These are phyloP conservation scores for Tuber microsphaerosporum DNA, from an alignment of 495 filamentous ascomycete species.

Conservation along the genomic window DNA sequence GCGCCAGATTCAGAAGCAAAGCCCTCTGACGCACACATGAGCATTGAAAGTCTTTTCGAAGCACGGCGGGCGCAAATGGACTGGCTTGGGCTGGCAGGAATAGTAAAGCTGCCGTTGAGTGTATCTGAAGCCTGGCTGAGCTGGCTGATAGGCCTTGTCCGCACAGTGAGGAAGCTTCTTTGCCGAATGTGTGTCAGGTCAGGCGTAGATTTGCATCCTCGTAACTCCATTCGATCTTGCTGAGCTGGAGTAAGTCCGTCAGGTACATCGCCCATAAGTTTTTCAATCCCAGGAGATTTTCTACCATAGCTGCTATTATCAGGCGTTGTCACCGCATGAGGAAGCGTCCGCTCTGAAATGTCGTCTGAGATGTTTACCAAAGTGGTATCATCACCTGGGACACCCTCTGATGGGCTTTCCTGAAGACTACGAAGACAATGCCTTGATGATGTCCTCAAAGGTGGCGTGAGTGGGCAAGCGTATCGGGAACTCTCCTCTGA, in stretches of 20 bases:
- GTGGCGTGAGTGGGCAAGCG: constrained; percentile 27
- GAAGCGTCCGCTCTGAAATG: constrained; percentile 6
- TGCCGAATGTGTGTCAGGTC: constrained; percentile 31
- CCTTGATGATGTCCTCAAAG: constrained; percentile 30
- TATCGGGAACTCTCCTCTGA: constrained; percentile 22
- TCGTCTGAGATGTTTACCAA: background rate
- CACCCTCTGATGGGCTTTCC: constrained; percentile 33
- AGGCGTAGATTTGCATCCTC: constrained; percentile 31
- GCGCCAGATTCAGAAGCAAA: constrained; percentile 40
- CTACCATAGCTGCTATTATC: constrained; percentile 26
- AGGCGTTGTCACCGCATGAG: constrained; percentile 33
- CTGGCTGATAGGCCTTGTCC: constrained; percentile 34
- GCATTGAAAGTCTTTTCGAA: constrained; percentile 24
- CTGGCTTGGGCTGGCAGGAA: constrained; percentile 27
- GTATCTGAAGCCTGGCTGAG: constrained; percentile 38
- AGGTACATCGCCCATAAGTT: constrained; percentile 13
- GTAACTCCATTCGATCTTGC: constrained; percentile 23
- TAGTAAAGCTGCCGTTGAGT: constrained; percentile 33
- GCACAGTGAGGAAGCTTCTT: constrained; percentile 29
- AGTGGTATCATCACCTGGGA: constrained; percentile 9
- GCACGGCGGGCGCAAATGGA: constrained; percentile 26
- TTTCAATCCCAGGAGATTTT: constrained; percentile 31
- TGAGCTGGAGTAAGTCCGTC: constrained; percentile 17
- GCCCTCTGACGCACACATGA: constrained; percentile 23
- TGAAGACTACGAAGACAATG: constrained; percentile 34